Evolutionary conservation across 805 yeast genomes (phyloP), one percentile per base, ranked within the genome.

Genomic region (Wickerhamomyces ciferrii): DNA sequence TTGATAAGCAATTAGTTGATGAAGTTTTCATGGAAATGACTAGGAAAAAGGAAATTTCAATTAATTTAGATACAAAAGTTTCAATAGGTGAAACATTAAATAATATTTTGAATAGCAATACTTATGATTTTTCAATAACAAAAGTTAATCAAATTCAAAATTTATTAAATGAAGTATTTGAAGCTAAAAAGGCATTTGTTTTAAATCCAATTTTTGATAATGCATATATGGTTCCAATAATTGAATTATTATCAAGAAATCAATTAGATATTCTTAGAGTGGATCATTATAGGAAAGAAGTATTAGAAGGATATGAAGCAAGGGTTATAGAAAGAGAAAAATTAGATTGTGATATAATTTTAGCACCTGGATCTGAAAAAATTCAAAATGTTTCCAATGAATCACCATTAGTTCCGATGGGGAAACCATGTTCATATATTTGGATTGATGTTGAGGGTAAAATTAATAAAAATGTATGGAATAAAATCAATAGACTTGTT

Each of bases 361-460:
- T 75, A 20, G 65, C 68, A 43, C 53, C 36, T 41, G 49, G 42
- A 18, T 36, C 18, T 15, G 43, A 19, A 39, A 27, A 24, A 25
- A 46, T 58, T 21, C 14, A 45, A 42, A 32, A 43, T 21, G 24
- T 43, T 18, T 21, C 47, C 6, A 44, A 51, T 41, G 45, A 55
- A 46, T 35, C 51, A 9, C 51, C 55, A 2, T 69, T 81, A 1
- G 75, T 83, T 3, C 90, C 91, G 0, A 51, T 69, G 9, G 84
- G 83, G 0, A 64, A 71, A 18, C 78, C 90, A 2, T 83, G 87
- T 48, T 76, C 85, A 2, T 75, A 76, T 36, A 60, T 84, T 9
- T 89, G 97, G 96, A 70, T 87, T 13, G 85, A 83, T 53, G 62
- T 83, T 34, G 62, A 68, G 29, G 92, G 95, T 2, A 62, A 71